phyloP scores from a whole-genome alignment of 805 yeast species.

The Kuraishia ogatae region DNA sequence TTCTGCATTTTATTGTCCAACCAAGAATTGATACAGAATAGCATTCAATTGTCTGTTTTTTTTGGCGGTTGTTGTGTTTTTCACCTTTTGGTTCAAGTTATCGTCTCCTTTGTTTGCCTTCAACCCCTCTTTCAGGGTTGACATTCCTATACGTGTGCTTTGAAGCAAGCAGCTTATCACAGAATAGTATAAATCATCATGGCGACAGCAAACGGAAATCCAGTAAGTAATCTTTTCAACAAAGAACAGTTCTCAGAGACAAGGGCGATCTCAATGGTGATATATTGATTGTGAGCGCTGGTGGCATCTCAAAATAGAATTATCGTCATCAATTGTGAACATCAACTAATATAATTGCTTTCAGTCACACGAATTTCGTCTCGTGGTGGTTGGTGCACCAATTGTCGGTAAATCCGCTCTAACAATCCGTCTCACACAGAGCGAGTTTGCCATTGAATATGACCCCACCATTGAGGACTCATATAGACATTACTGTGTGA shows the following conservation, averaged over 20 bases:
- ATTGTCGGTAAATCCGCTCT: conserved; percentile 98
- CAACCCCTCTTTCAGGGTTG: too few species aligned
- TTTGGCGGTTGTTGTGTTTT: too few species aligned
- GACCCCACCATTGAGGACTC: conserved; percentile 97
- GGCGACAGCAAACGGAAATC: background rate
- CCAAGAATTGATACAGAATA: background rate
- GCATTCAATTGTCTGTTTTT: too few species aligned
- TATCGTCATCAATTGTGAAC: background rate
- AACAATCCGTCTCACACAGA: conserved; percentile 89
- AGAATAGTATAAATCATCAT: background rate
- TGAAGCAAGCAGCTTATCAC: background rate
- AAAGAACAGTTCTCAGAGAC: too few species aligned
- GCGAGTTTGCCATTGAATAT: conserved; percentile 94
- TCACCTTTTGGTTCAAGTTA: background rate
- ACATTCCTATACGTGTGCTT: too few species aligned
- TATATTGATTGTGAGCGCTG: too few species aligned
- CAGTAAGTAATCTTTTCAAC: background rate
- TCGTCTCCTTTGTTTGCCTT: background rate
- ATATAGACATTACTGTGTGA: conserved; percentile 77
- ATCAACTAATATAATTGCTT: background rate
- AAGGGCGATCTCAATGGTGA: too few species aligned
- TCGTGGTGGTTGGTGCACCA: conserved; percentile 97
- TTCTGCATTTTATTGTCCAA: background rate
- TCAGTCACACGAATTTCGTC: conserved; percentile 59
- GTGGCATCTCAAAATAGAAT: too few species aligned